A percentile compares a stretch with the other conserved stretches of the same genome.
These are phyloP conservation scores for Russula griseocarnosa DNA, from an alignment of 768 basidiomycete genomes.

Conservation along the genomic window DNA sequence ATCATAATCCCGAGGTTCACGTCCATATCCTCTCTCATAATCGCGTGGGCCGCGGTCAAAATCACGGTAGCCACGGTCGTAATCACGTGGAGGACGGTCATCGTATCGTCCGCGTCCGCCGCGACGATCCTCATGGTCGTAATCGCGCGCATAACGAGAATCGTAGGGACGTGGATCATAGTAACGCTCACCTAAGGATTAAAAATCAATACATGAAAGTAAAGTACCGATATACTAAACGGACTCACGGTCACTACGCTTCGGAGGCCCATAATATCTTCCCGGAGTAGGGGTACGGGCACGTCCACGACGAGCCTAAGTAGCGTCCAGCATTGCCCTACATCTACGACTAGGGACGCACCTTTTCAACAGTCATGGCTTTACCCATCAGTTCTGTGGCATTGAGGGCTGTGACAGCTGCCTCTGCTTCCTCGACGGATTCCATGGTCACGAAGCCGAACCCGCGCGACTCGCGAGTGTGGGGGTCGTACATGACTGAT, in stretches of 20 bases:
- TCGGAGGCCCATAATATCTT: conserved; percentile 89
- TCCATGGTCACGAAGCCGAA: conserved; percentile 92
- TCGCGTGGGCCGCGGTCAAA: conserved; percentile 27
- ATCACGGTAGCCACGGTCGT: conserved; percentile 36
- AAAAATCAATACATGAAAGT: conserved; percentile 10
- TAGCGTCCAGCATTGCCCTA: neutral
- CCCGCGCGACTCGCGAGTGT: conserved; percentile 66
- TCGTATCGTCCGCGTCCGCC: conserved; percentile 41
- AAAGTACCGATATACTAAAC: conserved; percentile 3
- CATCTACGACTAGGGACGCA: conserved; percentile 32
- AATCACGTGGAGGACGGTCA: conserved; percentile 35
- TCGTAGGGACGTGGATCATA: conserved; percentile 94
- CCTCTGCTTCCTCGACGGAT: conserved; percentile 82
- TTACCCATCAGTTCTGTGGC: conserved; percentile 85
- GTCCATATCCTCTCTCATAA: conserved; percentile 35
- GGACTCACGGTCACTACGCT: conserved; percentile 58
- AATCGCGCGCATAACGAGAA: conserved; percentile 72
- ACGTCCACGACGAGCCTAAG: conserved; percentile 81
- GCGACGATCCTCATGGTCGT: conserved; percentile 49
- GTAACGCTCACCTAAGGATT: conserved; percentile 62
- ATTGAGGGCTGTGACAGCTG: conserved; percentile 81
- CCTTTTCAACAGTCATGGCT: conserved; percentile 84
- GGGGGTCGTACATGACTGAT: conserved; percentile 63
- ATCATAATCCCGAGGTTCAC: conserved; percentile 33
- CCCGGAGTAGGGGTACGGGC: conserved; percentile 93